Percentiles rank a stretch among this genome's conserved stretches.
phyloP scores from a whole-genome alignment of 306 rosid genomes.

The Gleditsia sinensis region DNA sequence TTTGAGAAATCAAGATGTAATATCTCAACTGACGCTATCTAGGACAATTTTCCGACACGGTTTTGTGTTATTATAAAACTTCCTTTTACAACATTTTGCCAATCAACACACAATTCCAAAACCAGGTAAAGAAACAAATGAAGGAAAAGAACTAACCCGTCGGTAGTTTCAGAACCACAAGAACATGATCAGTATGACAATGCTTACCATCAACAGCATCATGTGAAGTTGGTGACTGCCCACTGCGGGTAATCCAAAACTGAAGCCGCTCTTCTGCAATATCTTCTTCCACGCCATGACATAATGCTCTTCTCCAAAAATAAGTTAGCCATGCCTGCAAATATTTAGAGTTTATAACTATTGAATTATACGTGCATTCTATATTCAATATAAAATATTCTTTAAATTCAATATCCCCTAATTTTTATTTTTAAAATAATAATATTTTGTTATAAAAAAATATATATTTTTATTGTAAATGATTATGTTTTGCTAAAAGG shows the following conservation, averaged over 20 bases:
- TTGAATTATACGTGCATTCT: neutral
- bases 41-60: neutral
- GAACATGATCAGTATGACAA: constrained; percentile 18
- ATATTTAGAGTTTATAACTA: constrained; percentile 15
- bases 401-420: constrained; percentile 19
- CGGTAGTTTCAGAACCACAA: no score
- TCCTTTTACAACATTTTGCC: constrained; percentile 5
- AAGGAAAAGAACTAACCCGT: no score
- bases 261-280: constrained; percentile 88
- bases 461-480: no score
- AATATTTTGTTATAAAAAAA: no score
- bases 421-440: no score
- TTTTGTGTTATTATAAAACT: neutral
- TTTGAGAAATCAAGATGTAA: constrained; percentile 14
- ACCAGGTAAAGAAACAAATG: no score
- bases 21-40: neutral
- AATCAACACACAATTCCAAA: constrained; percentile 12
- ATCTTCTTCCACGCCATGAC: constrained; percentile 87
- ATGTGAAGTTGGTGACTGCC: constrained; percentile 82
- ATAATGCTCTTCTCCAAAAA: constrained; percentile 95
- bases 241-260: constrained; percentile 78
- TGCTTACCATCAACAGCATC: constrained; percentile 95
- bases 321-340: constrained; percentile 83
- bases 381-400: neutral
- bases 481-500: no score